Base-by-base conservation (phyloP, 495 filamentous ascomycete genomes). In the Annulohypoxylon maeteangense region DNA sequence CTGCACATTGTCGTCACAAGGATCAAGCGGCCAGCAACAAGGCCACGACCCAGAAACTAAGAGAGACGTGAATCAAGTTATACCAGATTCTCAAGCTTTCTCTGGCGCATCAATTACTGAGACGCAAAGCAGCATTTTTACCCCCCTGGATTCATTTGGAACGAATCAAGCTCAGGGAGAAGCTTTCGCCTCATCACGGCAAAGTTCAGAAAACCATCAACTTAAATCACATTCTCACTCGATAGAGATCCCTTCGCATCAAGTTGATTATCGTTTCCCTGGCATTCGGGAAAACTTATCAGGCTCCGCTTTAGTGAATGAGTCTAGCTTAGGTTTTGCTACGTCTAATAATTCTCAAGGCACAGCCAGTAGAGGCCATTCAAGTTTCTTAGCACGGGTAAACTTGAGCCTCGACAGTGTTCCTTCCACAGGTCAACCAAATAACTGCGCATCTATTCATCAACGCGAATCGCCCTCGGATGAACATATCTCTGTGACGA, bases 81-180 rank as follows among this genome's bases (percentile, higher is more conserved):
- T 78, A 40, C 63, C 74, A 12, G 76, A 76, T 59, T 76, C 76
- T n/a, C 76, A 76, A 44, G 74, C 55, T 29, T 22, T 70, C 14
- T 70, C 71, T 18, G 58, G 57, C 11, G 50, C 65, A 14, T 67
- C 72, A 20, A 38, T 34, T 23, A 74, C 62, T 16, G 60, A 65
- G 6, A 42, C 51, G 11, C 55, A 71, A 8, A 40, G 27, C 16
- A 72, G 65, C 48, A 51, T 65, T 27, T 16, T 62, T 31, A 32
- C 56, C 14, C 22, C 34, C 27, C 10, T 20, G 10, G 38, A 31
- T 34, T 66, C 40, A 16, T 40, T 68, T 12, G 50, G n/a, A 18
- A 45, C 44, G 55, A 72, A 68, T 42, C 67, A 65, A 36, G 22
- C n/a, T 18, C 40, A 18, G 5, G 18, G 25, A 53, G 65, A 62